Evolutionary conservation across 2,329 filamentous ascomycete genomes (phyloP), one percentile per base, ranked within the genome.

Genomic region (Blumeria graminis): DNA sequence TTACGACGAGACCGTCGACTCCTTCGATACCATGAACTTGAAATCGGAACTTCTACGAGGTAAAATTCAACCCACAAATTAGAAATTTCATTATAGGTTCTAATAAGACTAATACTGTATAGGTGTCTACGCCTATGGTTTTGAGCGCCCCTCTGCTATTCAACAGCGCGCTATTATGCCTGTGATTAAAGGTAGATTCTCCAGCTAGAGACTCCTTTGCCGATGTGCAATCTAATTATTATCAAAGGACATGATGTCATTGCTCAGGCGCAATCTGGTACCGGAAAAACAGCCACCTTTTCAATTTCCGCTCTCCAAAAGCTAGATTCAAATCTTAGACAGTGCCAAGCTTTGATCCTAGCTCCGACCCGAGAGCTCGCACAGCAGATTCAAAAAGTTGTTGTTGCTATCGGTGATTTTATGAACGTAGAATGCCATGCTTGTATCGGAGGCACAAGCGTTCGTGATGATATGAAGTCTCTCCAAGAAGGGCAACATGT

Each of bases 91-190:
- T 60, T 65, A 64, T 64, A 61, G 18, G 41, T n/a, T 16, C 33
- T 56, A 48, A 55, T 16, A 34, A 18, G 36, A 36, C 13, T 43
- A 3, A 43, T 11, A 11, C 33, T 36, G 53, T 61, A 13, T 50
- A 67, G 84, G 81, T 77, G 87, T 98, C 72, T 98, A 96, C 74
- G 92, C 92, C 71, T 98, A 98, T 73, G 92, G 92, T 85, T 98
- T 98, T 77, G 92, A 98, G 82, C 89, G 92, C 65, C 92, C 92
- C 62, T 98, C 92, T 75, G 90, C 92, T 71, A 98, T 98, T 67
- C 92, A 98, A 84, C 88, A 94, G 84, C 90, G 93, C 70, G 92
- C 92, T 67, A 98, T 98, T 74, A 94, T 96, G 85, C 93, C 92
- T 69, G 92, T 98, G 70, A 96, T 98, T 79, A 95, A 96, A 82